Percentiles rank a stretch among this genome's conserved stretches.
Conservation (phyloP, 2,329 filamentous ascomycete species). For the Ceratocystis diversiconidia region DNA sequence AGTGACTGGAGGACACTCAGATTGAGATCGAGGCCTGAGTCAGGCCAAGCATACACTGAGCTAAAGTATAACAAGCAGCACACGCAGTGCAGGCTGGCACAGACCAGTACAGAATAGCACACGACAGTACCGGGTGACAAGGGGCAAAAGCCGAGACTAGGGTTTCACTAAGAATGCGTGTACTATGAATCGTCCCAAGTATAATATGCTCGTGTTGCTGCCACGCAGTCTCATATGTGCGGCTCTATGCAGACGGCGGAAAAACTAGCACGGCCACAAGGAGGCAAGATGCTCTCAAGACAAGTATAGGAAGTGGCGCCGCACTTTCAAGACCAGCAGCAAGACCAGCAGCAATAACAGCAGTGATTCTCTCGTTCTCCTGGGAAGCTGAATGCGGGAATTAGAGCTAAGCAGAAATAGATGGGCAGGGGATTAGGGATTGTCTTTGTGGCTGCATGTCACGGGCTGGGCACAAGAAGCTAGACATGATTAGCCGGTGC, state of each 20-base stretch:
- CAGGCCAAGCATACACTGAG: background rate
- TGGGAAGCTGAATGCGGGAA: background rate
- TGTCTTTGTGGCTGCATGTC: background rate
- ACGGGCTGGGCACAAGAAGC: background rate
- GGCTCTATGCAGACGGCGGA: conserved; percentile 3
- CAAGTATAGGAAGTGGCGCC: background rate
- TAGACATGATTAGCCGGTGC: background rate
- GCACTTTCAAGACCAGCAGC: background rate
- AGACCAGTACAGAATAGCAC: background rate
- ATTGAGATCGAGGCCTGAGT: background rate
- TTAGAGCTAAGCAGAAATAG: background rate
- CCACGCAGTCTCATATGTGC: background rate
- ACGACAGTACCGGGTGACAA: background rate
- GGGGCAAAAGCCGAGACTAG: background rate
- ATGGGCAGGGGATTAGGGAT: background rate
- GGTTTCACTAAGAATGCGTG: background rate
- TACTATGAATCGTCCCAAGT: conserved; percentile 4
- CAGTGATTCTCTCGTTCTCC: background rate
- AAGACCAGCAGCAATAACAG: background rate
- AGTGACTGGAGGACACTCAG: background rate
- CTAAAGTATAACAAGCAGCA: background rate
- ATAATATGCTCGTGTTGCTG: conserved; percentile 1
- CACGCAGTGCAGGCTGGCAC: background rate
- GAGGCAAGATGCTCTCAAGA: background rate
- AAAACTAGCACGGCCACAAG: background rate